Percentiles rank a stretch among this genome's conserved stretches.
Conservation (phyloP, 352 stramenopile genomes). For the Phytophthora pseudosyringae region DNA sequence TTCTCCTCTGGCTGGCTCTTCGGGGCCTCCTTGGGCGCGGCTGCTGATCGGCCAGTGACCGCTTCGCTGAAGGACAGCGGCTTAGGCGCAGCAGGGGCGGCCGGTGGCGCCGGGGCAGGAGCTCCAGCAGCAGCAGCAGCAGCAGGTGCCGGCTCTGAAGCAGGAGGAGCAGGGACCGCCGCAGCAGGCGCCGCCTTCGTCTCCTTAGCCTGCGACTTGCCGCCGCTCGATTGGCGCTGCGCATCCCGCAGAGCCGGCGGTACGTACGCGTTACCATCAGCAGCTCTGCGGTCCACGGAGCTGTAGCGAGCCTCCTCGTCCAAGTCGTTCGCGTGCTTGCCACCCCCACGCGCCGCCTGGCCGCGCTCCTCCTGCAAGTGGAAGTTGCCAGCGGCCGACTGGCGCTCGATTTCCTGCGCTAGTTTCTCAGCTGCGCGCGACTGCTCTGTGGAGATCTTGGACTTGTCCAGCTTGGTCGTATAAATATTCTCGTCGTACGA, state of each 20-base stretch:
- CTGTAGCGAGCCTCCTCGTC: constrained; percentile 97
- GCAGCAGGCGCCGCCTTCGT: constrained; percentile 15
- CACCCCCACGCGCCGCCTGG: constrained; percentile 37
- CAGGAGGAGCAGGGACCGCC: constrained; percentile 13
- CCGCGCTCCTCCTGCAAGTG: constrained; percentile 96
- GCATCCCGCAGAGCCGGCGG: constrained; percentile 68
- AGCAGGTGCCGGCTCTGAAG: constrained; percentile 8
- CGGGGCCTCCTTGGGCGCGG: constrained; percentile 7
- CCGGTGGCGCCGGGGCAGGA: not conserved
- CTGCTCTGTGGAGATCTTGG: constrained; percentile 90
- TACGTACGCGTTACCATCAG: constrained; percentile 59
- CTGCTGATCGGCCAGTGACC: constrained; percentile 52
- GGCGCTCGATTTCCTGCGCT: constrained; percentile 95
- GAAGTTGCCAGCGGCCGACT: constrained; percentile 89
- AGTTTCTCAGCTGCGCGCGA: constrained; percentile 91
- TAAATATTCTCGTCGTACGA: constrained; percentile 98
- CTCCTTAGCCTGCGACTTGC: constrained; percentile 30
- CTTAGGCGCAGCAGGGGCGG: constrained; percentile 37
- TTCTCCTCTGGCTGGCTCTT: constrained; percentile 24
- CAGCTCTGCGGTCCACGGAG: constrained; percentile 80
- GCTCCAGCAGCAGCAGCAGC: constrained; percentile 18
- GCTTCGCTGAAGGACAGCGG: constrained; percentile 79
- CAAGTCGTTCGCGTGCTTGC: constrained; percentile 51
- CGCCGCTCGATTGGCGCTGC: constrained; percentile 47
- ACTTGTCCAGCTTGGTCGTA: constrained; percentile 96